Percentiles rank a stretch among this genome's conserved stretches.
These are phyloP conservation scores for Camelina hispida DNA, from an alignment of 345 rosid species.

Conservation along the genomic window DNA sequence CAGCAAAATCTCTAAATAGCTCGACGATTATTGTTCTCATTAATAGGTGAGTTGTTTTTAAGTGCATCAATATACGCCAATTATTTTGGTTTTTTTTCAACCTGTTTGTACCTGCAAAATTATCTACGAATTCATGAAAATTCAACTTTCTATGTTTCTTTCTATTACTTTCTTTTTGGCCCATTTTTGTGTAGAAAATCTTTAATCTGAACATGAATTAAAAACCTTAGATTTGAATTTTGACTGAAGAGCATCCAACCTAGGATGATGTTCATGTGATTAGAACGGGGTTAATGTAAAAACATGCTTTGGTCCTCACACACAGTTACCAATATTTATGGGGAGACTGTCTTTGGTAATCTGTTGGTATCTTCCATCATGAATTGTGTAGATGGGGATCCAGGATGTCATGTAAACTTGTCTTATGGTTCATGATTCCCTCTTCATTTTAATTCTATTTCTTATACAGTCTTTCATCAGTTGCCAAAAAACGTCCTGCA, in stretches of 20 bases:
- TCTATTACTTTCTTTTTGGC: slow-evolving; percentile 8
- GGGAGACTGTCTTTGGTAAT: slow-evolving; percentile 7
- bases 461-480: slow-evolving; percentile 71
- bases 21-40: slow-evolving; percentile 71
- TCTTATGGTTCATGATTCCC: slow-evolving; percentile 28
- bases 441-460: slow-evolving; percentile 39
- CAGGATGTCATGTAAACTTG: slow-evolving; percentile 23
- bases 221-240: slow-evolving; percentile 20
- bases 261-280: slow-evolving; percentile 20
- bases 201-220: slow-evolving; percentile 19
- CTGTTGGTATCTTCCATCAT: background rate
- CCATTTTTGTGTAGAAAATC: slow-evolving; percentile 15
- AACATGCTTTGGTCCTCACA: slow-evolving; percentile 3
- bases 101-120: slow-evolving; percentile 19
- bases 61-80: slow-evolving; percentile 12
- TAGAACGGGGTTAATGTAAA: slow-evolving; percentile 7
- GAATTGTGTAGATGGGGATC: slow-evolving; percentile 14
- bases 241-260: slow-evolving; percentile 21
- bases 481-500: slow-evolving; percentile 88
- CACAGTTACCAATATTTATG: background rate
- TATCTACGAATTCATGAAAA: background rate
- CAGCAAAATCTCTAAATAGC: slow-evolving; percentile 75
- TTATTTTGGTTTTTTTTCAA: slow-evolving; percentile 21
- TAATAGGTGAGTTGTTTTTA: slow-evolving; percentile 57
- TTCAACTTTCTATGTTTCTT: slow-evolving; percentile 1